A percentile compares a stretch with the other conserved stretches of the same genome.
Conservation (phyloP, 139 green algal species). For the Tetratostichococcus sp. region DNA sequence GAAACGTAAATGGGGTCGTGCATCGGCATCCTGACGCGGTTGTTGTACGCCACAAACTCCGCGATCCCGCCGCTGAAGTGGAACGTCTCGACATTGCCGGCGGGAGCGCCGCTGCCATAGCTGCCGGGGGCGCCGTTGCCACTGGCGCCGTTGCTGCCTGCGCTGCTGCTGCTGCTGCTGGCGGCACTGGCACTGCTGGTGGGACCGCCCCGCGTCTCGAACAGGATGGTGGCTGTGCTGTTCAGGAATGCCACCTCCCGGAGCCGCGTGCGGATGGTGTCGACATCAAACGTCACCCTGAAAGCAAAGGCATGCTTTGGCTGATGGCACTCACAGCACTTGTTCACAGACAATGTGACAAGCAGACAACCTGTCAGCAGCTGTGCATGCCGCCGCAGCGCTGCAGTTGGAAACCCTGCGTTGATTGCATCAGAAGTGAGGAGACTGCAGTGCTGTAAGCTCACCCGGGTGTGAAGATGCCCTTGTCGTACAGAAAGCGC, state of each 20-base stretch:
- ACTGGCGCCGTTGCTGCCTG: too few species aligned
- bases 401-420: too few species aligned
- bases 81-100: conserved; percentile 51
- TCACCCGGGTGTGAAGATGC: conserved; percentile 65
- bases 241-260: conserved; percentile 97
- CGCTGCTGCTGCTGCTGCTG: conserved; percentile 9
- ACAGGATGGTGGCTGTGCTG: conserved; percentile 58
- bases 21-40: conserved; percentile 51
- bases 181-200: conserved; percentile 16
- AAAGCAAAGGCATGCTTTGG: not conserved
- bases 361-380: too few species aligned
- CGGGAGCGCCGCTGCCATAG: conserved; percentile 10
- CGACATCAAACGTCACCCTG: conserved; percentile 65
- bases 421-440: too few species aligned
- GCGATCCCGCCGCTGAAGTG: conserved; percentile 68
- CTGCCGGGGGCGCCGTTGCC: conserved; percentile 11
- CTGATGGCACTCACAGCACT: too few species aligned
- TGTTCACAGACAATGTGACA: too few species aligned
- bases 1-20: conserved; percentile 72
- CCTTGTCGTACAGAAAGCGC: conserved; percentile 78
- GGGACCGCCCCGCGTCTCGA: conserved; percentile 13
- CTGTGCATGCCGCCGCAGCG: too few species aligned
- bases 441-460: not conserved
- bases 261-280: conserved; percentile 76
- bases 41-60: conserved; percentile 86